A percentile compares a stretch with the other conserved stretches of the same genome.
Conservation (phyloP, 345 rosid genomes). For the Syzygium jambos region DNA sequence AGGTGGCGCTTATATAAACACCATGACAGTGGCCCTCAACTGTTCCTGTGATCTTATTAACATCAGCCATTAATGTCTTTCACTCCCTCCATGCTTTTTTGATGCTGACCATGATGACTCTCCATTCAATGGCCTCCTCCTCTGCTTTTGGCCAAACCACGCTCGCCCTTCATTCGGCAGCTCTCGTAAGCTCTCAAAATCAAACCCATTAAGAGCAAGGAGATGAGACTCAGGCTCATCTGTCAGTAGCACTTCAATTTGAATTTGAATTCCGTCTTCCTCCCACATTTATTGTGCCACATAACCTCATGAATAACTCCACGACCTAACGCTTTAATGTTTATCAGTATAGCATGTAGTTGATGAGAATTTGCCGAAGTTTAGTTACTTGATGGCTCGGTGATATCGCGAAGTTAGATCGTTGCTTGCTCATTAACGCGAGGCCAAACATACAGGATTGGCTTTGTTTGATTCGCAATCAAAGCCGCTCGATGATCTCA, state of each 20-base stretch:
- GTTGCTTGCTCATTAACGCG: neutral
- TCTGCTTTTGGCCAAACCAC: neutral
- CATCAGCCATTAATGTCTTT: constrained; percentile 9
- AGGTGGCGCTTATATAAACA: neutral
- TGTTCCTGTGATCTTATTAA: constrained; percentile 3
- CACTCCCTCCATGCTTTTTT: neutral
- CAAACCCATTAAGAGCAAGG: neutral
- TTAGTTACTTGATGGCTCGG: neutral
- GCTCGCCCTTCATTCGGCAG: neutral
- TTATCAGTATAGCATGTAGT: neutral
- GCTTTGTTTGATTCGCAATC: neutral
- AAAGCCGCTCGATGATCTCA: neutral
- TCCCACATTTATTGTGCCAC: neutral
- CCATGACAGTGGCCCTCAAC: neutral
- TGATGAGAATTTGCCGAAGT: neutral
- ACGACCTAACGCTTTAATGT: neutral
- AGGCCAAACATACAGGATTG: neutral
- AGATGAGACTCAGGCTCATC: neutral
- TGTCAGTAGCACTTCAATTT: neutral
- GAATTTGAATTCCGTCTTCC: constrained; percentile 2
- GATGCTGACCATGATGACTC: neutral
- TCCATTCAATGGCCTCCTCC: neutral
- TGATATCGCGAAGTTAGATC: neutral
- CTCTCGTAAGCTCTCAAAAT: neutral
- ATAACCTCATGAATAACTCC: neutral